Evolutionary conservation across 768 basidiomycete species (phyloP).

Genomic region (Trametes villosa): DNA sequence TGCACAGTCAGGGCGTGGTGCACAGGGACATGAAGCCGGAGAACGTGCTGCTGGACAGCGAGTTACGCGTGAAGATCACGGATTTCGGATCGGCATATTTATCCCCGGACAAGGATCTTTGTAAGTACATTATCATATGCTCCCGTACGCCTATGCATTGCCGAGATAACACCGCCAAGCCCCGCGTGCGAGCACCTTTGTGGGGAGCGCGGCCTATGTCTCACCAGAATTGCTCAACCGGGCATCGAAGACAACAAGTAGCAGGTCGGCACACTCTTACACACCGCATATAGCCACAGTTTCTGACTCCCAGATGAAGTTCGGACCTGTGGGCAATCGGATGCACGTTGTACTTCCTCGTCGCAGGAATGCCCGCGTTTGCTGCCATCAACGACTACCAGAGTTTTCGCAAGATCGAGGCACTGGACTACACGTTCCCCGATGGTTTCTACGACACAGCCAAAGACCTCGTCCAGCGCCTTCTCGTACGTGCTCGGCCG

Average conservation of each 20-base stretch:
- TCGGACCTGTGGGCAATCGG: conserved; percentile 23
- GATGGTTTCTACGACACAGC: conserved; percentile 18
- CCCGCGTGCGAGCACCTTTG: conserved; percentile 18
- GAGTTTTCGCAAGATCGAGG: conserved; percentile 24
- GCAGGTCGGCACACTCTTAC: conserved; percentile 2
- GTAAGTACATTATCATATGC: neutral
- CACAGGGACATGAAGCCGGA: conserved; percentile 22
- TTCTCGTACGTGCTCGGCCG: conserved; percentile 1
- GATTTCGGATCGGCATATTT: conserved; percentile 22
- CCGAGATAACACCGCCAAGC: neutral
- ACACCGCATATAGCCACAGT: neutral
- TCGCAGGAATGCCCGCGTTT: conserved; percentile 15
- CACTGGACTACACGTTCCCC: conserved; percentile 16
- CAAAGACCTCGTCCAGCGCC: conserved; percentile 11
- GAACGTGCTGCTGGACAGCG: conserved; percentile 14
- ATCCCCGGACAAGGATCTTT: conserved; percentile 17
- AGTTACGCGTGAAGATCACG: conserved; percentile 12
- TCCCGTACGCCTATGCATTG: neutral
- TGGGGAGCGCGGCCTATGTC: conserved; percentile 23
- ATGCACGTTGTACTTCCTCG: conserved; percentile 15
- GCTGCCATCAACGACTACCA: conserved; percentile 24
- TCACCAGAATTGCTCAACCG: conserved; percentile 19
- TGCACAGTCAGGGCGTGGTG: conserved; percentile 20
- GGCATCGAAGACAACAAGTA: conserved; percentile 18
- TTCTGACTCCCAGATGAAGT: neutral